Conservation (phyloP, 1,284 basidiomycete species). For the Stygiomarasmius scandens region DNA sequence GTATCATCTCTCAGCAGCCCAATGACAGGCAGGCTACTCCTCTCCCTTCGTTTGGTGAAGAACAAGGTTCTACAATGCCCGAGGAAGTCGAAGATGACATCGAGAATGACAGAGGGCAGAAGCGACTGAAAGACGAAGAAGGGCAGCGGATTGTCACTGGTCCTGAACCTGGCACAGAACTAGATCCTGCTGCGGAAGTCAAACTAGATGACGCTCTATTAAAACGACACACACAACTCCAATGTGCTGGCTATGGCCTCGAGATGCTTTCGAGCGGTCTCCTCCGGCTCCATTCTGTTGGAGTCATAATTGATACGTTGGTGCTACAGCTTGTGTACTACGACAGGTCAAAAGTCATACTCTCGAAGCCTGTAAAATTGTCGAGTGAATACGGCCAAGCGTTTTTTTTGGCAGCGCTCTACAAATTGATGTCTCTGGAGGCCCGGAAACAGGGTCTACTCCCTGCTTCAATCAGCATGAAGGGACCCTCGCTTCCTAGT, state of each 20-base stretch:
- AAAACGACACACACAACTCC: not conserved
- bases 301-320: not conserved
- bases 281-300: not conserved
- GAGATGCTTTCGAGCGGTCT: slow-evolving; percentile 5
- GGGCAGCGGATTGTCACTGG: no score
- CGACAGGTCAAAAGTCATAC: not conserved
- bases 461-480: not conserved
- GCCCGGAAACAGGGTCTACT: not conserved
- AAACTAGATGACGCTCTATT: no score
- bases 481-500: not conserved
- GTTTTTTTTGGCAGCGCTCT: not conserved
- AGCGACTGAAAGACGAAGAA: no score
- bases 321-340: not conserved
- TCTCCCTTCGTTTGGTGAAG: no score
- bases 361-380: not conserved
- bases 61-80: no score
- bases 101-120: no score
- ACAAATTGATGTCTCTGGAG: not conserved
- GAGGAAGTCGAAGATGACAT: no score
- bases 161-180: no score
- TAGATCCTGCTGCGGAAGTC: no score
- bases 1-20: no score
- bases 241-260: slow-evolving; percentile 1
- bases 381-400: not conserved
- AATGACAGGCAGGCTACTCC: no score